Percentiles rank a stretch among this genome's conserved stretches.
Conservation (phyloP, 768 basidiomycete genomes). For the Lenzites betulinus region DNA sequence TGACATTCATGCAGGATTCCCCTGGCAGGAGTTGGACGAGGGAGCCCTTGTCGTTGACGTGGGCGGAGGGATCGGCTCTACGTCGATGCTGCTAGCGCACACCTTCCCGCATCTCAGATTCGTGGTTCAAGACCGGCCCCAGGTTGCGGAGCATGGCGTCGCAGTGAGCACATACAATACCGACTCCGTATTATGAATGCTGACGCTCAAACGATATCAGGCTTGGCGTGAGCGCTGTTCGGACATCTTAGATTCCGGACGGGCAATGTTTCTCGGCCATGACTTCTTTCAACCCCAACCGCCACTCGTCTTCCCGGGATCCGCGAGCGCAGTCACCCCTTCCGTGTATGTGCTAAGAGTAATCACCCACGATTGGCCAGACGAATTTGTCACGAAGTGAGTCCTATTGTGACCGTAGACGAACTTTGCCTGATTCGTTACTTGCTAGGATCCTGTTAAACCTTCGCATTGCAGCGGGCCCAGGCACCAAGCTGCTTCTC, state of each 20-base stretch:
- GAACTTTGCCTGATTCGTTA: conserved; percentile 3
- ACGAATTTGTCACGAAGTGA: conserved; percentile 41
- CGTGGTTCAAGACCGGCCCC: conserved; percentile 62
- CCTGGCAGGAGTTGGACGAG: conserved; percentile 54
- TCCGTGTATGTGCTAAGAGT: conserved; percentile 72
- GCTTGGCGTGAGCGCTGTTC: conserved; percentile 64
- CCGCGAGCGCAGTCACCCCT: conserved; percentile 38
- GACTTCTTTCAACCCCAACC: conserved; percentile 75
- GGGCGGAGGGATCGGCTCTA: conserved; percentile 68
- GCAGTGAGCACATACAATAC: conserved; percentile 20
- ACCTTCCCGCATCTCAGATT: conserved; percentile 46
- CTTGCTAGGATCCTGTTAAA: conserved; percentile 48
- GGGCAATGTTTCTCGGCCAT: conserved; percentile 65
- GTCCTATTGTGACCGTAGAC: background rate
- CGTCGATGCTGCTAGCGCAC: conserved; percentile 45
- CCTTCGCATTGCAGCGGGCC: conserved; percentile 42
- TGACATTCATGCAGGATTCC: conserved; percentile 45
- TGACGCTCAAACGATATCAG: conserved; percentile 31
- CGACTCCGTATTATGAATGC: background rate
- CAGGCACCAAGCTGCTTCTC: conserved; percentile 61
- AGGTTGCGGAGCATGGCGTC: conserved; percentile 53
- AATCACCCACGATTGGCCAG: conserved; percentile 80
- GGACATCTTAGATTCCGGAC: conserved; percentile 54
- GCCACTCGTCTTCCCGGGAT: conserved; percentile 4
- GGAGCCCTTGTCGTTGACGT: conserved; percentile 63